Base-by-base conservation (phyloP, 129 eudicot species). In the Flaveria linearis region DNA sequence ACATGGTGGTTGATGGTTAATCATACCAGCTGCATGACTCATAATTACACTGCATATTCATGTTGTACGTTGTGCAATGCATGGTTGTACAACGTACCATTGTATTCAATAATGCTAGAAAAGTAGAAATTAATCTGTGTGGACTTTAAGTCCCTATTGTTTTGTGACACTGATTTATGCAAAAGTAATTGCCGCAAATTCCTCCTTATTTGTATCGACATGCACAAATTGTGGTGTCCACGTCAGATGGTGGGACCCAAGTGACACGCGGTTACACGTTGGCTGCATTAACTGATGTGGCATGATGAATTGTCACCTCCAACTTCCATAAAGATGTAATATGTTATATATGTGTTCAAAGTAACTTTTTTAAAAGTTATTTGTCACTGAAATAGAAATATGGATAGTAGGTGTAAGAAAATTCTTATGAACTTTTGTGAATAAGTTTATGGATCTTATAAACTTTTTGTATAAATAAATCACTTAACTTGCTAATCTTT, bases 261-360 rank as follows among this genome's bases (percentile, higher is more conserved):
- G 13, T 78, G 76, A 28, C 80, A 74, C 45, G 57, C 58, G 70
- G 84, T 1, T 41, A 57, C 63, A 80, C 71, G 28, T 80, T 50
- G 82, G 30, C n/a, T 78, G 68, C 75, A 81, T 76, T 78, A 46
- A 76, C 77, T 80, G 84, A 82, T 76, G 91, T 87, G 86, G 88
- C 82, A 71, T 58, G 57, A 43, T 68, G n/a, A 20, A 22, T 42
- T 65, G 78, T 68, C 28, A 68, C 67, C 68, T 22, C 39, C 68
- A 33, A 62, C 20, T 26, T 62, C 20, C 11, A 13, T 62, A 62
- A 28, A 62, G 9, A 30, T 13, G n/a, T 20, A 20, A 20, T 20
- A 30, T 8, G 20, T 14, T 62, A 62, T 12, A 11, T 45, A 45
- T 45, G 3, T 45, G 50, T 45, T 8, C 50, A 11, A 45, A 11